Evolutionary conservation across 2,329 filamentous ascomycete genomes (phyloP).

Genomic region (Diaporthe sp.): DNA sequence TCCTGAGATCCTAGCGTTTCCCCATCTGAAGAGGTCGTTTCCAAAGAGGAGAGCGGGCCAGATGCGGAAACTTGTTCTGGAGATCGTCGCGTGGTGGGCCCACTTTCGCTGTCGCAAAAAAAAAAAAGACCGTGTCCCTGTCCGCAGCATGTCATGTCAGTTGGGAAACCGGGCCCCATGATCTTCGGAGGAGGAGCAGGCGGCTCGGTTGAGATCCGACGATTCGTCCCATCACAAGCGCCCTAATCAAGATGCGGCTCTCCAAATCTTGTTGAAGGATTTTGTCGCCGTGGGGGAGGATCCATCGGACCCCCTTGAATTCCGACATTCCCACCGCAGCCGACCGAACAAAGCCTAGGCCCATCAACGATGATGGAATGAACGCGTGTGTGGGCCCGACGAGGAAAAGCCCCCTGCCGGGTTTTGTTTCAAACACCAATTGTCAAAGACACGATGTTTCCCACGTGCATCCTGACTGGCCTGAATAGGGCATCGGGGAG

Average conservation of each 20-base stretch:
- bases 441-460: background rate
- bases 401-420: background rate
- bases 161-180: background rate
- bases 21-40: background rate
- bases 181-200: background rate
- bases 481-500: slow-evolving; percentile 9
- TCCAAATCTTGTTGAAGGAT: slow-evolving; percentile 21
- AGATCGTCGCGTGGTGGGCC: slow-evolving; percentile 15
- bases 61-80: background rate
- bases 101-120: slow-evolving; percentile 15
- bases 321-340: slow-evolving; percentile 20
- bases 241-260: slow-evolving; percentile 19
- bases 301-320: slow-evolving; percentile 31
- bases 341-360: slow-evolving; percentile 5
- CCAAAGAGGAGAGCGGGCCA: background rate
- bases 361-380: background rate
- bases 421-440: slow-evolving; percentile 34
- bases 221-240: slow-evolving; percentile 12
- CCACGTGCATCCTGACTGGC: slow-evolving; percentile 19
- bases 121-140: background rate
- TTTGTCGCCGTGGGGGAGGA: slow-evolving; percentile 8
- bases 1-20: background rate
- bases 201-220: slow-evolving; percentile 16
- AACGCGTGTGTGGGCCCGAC: background rate
- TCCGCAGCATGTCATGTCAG: slow-evolving; percentile 2